These are phyloP conservation scores for Metschnikowia drakensbergensis DNA, from an alignment of 805 yeast species.

Conservation along the genomic window DNA sequence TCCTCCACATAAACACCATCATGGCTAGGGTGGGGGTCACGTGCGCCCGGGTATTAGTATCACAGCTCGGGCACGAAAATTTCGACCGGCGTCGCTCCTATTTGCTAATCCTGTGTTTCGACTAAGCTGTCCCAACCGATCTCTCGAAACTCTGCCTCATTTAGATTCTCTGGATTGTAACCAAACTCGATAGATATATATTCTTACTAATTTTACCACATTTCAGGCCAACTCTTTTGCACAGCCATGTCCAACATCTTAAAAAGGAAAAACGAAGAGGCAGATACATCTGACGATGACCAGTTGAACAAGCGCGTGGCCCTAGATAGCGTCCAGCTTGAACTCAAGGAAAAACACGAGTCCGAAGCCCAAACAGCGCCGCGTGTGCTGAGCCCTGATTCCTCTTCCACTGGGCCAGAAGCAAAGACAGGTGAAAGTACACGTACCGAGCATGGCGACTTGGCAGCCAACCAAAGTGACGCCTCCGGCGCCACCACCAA, in stretches of 20 bases:
- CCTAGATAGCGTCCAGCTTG: slow-evolving; percentile 57
- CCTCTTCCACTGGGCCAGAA: slow-evolving; percentile 1
- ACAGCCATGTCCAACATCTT: slow-evolving; percentile 33
- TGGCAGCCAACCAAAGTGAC: not conserved
- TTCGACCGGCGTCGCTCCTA: not conserved
- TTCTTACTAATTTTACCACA: not conserved
- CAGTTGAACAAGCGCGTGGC: slow-evolving; percentile 66
- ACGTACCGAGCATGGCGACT: not conserved
- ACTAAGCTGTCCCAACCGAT: slow-evolving; percentile 1
- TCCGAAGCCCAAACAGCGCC: slow-evolving; percentile 44
- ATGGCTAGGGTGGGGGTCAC: not conserved
- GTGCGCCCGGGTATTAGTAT: not conserved
- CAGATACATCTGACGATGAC: slow-evolving; percentile 38
- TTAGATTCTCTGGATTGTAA: slow-evolving; percentile 4
- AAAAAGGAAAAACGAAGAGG: slow-evolving; percentile 69
- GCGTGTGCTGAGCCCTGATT: slow-evolving; percentile 19
- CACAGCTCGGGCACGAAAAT: not conserved
- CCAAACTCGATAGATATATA: slow-evolving; percentile 1
- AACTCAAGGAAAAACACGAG: slow-evolving; percentile 38
- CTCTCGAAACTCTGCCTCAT: slow-evolving; percentile 4
- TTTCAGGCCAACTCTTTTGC: slow-evolving; percentile 1
- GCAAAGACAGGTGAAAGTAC: not conserved
- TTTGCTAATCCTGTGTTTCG: not conserved
- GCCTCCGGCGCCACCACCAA: not conserved
- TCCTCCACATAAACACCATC: not conserved